Percentiles rank a stretch among this genome's conserved stretches.
phyloP scores from a whole-genome alignment of 257 asterid species.

The Solanum habrochaites region DNA sequence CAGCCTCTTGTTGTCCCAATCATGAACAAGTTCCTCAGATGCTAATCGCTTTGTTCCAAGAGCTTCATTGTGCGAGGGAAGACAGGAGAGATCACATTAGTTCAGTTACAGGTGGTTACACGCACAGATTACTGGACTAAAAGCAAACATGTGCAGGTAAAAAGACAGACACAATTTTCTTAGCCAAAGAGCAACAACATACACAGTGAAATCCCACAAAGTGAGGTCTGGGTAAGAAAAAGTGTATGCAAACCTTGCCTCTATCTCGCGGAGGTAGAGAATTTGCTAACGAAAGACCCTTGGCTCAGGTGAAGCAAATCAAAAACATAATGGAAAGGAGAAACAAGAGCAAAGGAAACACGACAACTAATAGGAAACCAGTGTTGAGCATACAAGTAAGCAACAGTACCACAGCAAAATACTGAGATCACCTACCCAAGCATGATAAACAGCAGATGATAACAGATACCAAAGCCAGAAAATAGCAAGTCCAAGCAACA shows the following conservation, averaged over 20 bases:
- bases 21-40: conserved; percentile 67
- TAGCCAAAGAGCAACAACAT: background rate
- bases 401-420: background rate
- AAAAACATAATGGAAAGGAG: background rate
- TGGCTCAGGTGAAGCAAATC: background rate
- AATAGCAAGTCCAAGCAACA: background rate
- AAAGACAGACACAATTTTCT: background rate
- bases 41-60: conserved; percentile 88
- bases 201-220: background rate
- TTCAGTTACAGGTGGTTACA: background rate
- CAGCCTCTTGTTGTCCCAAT: conserved; percentile 75
- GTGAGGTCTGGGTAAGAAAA: background rate
- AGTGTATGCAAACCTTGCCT: background rate
- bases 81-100: background rate
- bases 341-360: background rate
- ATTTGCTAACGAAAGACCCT: background rate
- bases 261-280: background rate
- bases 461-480: background rate
- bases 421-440: background rate
- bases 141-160: background rate
- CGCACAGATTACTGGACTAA: background rate
- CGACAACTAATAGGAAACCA: background rate
- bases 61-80: conserved; percentile 33
- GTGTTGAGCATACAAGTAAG: background rate
- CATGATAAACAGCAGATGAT: background rate